Conservation (phyloP, 2,329 filamentous ascomycete species). For the Phialocephala sp. region DNA sequence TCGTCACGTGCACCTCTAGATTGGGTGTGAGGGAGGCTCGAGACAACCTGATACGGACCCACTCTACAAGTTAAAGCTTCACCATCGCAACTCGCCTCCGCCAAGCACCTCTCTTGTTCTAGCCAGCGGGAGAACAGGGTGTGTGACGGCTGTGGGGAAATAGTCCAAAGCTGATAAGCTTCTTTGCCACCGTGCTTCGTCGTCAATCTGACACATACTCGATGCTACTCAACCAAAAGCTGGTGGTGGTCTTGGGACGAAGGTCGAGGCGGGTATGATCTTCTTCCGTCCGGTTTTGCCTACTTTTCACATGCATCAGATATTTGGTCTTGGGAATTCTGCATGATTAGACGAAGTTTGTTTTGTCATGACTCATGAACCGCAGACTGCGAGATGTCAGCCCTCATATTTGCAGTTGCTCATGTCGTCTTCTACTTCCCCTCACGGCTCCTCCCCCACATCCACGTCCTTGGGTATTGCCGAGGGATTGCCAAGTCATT, state of each 20-base stretch:
- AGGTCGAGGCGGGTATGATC: not conserved
- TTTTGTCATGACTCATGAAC: not conserved
- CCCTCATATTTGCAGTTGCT: not conserved
- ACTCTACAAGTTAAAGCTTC: constrained; percentile 14
- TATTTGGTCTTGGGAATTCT: not conserved
- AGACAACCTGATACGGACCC: constrained; percentile 17
- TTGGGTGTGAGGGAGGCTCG: not conserved
- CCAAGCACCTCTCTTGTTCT: constrained; percentile 8
- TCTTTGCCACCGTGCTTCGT: not conserved
- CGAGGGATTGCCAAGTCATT: constrained; percentile 6
- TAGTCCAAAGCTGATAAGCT: not conserved
- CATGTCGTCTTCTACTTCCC: not conserved
- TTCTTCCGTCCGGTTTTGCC: constrained; percentile 8
- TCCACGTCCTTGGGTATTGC: not conserved
- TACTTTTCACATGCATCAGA: constrained; percentile 4
- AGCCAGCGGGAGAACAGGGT: constrained; percentile 4
- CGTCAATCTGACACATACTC: constrained; percentile 4
- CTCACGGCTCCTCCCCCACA: not conserved
- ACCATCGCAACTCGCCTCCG: not conserved
- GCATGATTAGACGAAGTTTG: not conserved
- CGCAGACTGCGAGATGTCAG: not conserved
- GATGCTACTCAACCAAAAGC: constrained; percentile 4
- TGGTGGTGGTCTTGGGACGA: not conserved
- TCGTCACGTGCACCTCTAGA: not conserved
- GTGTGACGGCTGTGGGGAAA: constrained; percentile 5